phyloP scores from a whole-genome alignment of 345 rosid genomes.

The Citrus hindsii region DNA sequence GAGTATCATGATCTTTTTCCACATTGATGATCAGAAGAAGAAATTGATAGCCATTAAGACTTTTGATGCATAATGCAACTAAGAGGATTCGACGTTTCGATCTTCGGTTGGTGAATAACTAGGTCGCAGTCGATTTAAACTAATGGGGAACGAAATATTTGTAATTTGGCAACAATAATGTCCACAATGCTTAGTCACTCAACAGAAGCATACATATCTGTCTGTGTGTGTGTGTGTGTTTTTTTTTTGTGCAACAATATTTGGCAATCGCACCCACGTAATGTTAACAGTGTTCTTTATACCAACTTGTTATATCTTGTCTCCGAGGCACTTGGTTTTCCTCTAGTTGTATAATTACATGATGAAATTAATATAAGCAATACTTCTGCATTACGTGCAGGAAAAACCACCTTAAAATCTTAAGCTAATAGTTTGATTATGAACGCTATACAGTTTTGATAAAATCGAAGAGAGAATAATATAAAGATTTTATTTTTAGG shows the following conservation, averaged over 20 bases:
- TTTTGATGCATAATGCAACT: constrained; percentile 25
- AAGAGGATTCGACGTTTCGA: constrained; percentile 37
- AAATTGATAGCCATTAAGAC: constrained; percentile 39
- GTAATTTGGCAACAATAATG: not conserved
- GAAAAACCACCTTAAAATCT: not conserved
- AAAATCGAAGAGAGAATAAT: not conserved
- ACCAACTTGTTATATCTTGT: constrained; percentile 18
- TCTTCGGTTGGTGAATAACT: constrained; percentile 40
- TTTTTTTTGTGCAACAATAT: not conserved
- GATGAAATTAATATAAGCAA: not conserved
- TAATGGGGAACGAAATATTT: constrained; percentile 12
- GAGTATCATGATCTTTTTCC: not conserved
- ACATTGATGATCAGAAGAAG: not conserved
- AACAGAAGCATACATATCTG: not conserved
- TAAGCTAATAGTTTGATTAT: not conserved
- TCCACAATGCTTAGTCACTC: not conserved
- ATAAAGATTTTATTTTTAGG: not conserved
- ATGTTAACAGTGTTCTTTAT: constrained; percentile 5
- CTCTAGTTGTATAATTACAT: constrained; percentile 2
- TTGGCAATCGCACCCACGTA: not conserved
- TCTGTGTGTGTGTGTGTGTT: too few species aligned
- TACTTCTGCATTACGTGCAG: not conserved
- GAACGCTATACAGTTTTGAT: not conserved
- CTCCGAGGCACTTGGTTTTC: not conserved
- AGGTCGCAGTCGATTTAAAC: constrained; percentile 8